Percentiles rank a stretch among this genome's conserved stretches.
Conservation (phyloP, 768 basidiomycete species). For the Myochromella boudieri region DNA sequence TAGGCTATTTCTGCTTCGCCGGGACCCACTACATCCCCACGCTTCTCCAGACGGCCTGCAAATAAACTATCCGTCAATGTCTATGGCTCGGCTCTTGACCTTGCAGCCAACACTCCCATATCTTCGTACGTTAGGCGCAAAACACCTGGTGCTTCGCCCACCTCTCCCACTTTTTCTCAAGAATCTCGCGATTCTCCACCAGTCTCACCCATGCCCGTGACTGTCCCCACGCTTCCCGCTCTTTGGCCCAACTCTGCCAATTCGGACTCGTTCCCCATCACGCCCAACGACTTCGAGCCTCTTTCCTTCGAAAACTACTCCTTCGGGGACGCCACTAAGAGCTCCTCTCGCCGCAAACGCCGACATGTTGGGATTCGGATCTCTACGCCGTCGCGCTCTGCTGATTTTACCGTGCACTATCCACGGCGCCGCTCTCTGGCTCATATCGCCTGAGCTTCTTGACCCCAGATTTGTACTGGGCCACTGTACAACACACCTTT, state of each 20-base stretch:
- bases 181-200: conserved; percentile 40
- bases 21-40: conserved; percentile 38
- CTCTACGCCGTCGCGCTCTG: conserved; percentile 38
- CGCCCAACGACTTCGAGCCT: conserved; percentile 36
- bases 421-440: conserved; percentile 29
- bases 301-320: conserved; percentile 17
- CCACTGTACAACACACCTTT: conserved; percentile 12
- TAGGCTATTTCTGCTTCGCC: conserved; percentile 41
- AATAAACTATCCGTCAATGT: conserved; percentile 48
- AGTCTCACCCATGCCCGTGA: conserved; percentile 47
- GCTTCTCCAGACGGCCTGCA: conserved; percentile 39
- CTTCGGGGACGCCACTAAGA: conserved; percentile 28
- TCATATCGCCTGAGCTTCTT: conserved; percentile 23
- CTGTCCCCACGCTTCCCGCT: conserved; percentile 64
- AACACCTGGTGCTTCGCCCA: conserved; percentile 73
- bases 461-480: neutral
- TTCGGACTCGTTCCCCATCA: conserved; percentile 42
- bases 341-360: conserved; percentile 31
- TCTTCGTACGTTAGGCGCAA: conserved; percentile 79
- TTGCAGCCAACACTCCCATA: conserved; percentile 70
- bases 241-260: conserved; percentile 45
- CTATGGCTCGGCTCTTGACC: conserved; percentile 49
- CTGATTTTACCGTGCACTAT: conserved; percentile 28
- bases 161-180: conserved; percentile 60
- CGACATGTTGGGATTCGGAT: conserved; percentile 44